A percentile compares a stretch with the other conserved stretches of the same genome.
Evolutionary conservation across 2,329 filamentous ascomycete species (phyloP).

Genomic region (Esteya vermicola): DNA sequence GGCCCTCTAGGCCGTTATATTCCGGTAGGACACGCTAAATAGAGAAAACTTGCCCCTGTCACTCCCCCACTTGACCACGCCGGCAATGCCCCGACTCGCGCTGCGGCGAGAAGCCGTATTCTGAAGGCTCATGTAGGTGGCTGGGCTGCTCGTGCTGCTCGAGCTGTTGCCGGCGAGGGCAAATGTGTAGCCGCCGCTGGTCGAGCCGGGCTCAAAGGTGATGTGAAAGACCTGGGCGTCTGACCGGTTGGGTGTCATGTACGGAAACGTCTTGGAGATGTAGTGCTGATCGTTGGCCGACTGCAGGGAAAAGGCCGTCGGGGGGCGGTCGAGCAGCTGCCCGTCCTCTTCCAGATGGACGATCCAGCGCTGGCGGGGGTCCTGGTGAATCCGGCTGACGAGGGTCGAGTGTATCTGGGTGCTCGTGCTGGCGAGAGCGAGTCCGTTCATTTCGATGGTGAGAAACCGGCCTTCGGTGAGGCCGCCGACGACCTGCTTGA

Average conservation of each 20-base stretch:
- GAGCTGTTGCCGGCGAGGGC: too few relatives aligned
- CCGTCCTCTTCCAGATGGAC: constrained; percentile 20
- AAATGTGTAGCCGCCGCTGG: constrained; percentile 7
- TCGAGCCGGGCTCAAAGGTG: constrained; percentile 4
- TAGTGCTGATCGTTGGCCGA: too few relatives aligned
- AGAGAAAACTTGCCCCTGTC: neutral
- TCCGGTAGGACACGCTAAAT: constrained; percentile 3
- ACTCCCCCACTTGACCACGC: neutral
- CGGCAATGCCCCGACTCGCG: neutral
- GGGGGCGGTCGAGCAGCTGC: neutral
- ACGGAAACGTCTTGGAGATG: too few relatives aligned
- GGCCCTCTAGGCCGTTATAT: too few relatives aligned
- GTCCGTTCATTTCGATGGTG: constrained; percentile 27
- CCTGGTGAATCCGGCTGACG: constrained; percentile 18
- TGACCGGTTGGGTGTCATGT: too few relatives aligned
- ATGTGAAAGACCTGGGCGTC: too few relatives aligned
- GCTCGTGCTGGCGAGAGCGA: constrained; percentile 23
- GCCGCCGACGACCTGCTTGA: constrained; percentile 33
- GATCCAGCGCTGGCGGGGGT: constrained; percentile 30
- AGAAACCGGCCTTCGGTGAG: constrained; percentile 41
- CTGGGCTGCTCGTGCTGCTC: too few relatives aligned
- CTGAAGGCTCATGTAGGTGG: neutral
- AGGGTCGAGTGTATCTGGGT: neutral
- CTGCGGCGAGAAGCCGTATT: too few relatives aligned
- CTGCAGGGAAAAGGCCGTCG: neutral